Evolutionary conservation across 192 early-diverging fungal genomes (phyloP).

Genomic region (Linnemannia exigua): DNA sequence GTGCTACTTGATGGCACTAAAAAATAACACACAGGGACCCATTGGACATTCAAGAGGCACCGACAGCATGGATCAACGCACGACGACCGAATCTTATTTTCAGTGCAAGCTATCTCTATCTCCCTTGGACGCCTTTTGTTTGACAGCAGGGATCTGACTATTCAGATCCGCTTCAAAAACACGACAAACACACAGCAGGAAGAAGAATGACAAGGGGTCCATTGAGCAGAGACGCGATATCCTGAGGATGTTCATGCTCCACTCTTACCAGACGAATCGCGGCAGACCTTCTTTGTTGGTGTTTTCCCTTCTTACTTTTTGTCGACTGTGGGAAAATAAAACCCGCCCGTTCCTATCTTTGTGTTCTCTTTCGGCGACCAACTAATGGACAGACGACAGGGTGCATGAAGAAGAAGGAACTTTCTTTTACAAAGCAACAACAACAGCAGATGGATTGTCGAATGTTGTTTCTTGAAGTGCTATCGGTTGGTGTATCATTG

Average conservation of each 20-base stretch:
- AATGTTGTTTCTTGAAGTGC: not conserved
- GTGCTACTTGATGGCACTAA: no score
- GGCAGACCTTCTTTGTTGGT: not conserved
- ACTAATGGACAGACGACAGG: not conserved
- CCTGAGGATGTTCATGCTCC: not conserved
- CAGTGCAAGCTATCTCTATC: no score
- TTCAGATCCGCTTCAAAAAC: constrained; percentile 5
- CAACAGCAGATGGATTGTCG: not conserved
- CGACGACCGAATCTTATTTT: no score
- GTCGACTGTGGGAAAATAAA: constrained; percentile 7
- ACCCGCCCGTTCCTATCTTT: not conserved
- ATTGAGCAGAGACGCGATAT: not conserved
- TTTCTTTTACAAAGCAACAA: not conserved
- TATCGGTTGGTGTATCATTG: not conserved
- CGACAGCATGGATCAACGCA: no score
- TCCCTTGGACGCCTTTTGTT: no score
- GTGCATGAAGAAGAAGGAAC: not conserved
- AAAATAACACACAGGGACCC: no score
- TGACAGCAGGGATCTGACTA: not conserved
- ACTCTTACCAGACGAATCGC: not conserved
- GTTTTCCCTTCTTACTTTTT: not conserved
- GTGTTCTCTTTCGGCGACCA: not conserved
- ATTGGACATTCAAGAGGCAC: no score
- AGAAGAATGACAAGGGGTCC: not conserved
- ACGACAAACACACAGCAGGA: not conserved